Conservation (phyloP, 495 filamentous ascomycete species). For the Hyaloscypha variabilis region DNA sequence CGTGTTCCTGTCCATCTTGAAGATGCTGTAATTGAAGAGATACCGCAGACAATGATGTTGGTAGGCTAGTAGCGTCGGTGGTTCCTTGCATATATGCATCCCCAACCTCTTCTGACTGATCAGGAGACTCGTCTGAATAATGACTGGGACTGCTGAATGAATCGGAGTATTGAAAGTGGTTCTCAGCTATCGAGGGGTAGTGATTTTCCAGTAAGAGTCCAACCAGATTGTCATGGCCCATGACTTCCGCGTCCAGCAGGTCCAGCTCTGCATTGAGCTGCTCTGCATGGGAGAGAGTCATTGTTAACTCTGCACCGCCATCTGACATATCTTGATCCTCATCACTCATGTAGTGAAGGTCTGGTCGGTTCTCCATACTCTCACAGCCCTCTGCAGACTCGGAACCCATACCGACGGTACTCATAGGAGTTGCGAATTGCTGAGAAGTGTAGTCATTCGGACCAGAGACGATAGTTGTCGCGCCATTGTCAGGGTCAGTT, state of each 20-base stretch:
- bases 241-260: conserved; percentile 25
- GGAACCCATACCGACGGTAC: conserved; percentile 8
- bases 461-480: not conserved
- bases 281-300: conserved; percentile 20
- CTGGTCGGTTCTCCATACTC: conserved; percentile 15
- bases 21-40: conserved; percentile 31
- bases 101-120: not conserved
- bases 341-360: conserved; percentile 17
- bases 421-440: conserved; percentile 15
- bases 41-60: conserved; percentile 24
- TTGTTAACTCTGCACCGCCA: conserved; percentile 21
- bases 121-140: not conserved
- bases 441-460: conserved; percentile 6
- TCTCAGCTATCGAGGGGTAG: not conserved
- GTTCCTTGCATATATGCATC: conserved; percentile 17
- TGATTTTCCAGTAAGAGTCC: conserved; percentile 7
- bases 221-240: conserved; percentile 24
- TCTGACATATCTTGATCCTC: conserved; percentile 32
- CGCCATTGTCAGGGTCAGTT: conserved; percentile 11
- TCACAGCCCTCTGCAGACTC: conserved; percentile 5
- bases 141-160: not conserved
- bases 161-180: not conserved
- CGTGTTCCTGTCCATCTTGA: conserved; percentile 30
- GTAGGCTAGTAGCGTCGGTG: conserved; percentile 7
- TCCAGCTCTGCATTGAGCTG: conserved; percentile 28